Evolutionary conservation across 345 rosid genomes (phyloP), one percentile per base, ranked within the genome.

Genomic region (Isatis tinctoria): DNA sequence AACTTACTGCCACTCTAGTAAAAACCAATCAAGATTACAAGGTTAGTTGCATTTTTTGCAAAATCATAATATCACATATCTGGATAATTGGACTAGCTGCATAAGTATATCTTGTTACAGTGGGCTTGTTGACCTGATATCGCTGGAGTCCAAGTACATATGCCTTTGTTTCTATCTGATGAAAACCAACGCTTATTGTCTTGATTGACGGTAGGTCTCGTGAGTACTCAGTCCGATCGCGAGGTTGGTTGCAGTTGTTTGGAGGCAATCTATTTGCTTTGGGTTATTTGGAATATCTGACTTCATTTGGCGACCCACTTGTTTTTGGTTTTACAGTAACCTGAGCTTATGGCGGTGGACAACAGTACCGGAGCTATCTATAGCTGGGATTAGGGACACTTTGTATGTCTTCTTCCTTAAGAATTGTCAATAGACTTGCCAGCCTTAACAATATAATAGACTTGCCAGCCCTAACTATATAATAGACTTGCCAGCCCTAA

Each of bases 21-120:
- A 37, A 36, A 62, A 8, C 30, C 54, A 51, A 51, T 51, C 58
- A 53, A 76, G 20, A 69, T 62, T 35, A 53, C 70, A 26, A 69
- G 58, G 70, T 62, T 10, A 24, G 57, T 41, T 69, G 57, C 57
- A 11, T 24, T 59, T 54, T 67, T 40, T 39, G 33, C 37, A 62
- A 40, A 57, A 56, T 24, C 69, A 18, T 17, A 48, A 20, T 16
- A 18, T 35, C 58, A 17, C 30, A 43, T 43, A 18, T 57, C 32
- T 69, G 10, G 54, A 72, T 49, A 39, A 18, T 27, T 35, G 16
- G 65, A 67, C 51, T 30, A 45, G 17, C 40, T 22, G 33, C 40
- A 44, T 28, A 2, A 16, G 12, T 45, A 20, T 67, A 8, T 41
- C 32, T 28, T 45, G 26, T 36, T 49, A 6, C 33, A 10, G 12